Conservation (phyloP, 2,329 filamentous ascomycete species). For the Juglanconis oblonga region DNA sequence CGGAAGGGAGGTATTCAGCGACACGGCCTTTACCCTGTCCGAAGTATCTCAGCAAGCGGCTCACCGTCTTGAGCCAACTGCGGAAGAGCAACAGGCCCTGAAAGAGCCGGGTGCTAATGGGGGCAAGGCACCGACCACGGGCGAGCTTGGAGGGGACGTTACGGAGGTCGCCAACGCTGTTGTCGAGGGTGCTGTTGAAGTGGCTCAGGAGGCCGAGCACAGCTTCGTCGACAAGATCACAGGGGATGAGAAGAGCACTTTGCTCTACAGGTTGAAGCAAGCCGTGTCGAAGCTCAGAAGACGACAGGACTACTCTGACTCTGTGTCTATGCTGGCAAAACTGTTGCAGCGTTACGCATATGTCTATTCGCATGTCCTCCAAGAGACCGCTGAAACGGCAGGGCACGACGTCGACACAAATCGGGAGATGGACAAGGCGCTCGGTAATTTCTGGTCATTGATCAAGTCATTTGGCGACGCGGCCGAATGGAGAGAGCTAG, state of each 20-base stretch:
- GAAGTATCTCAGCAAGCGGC: constrained; percentile 72
- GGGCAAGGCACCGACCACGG: constrained; percentile 48
- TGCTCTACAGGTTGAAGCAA: constrained; percentile 73
- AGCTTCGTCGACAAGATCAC: constrained; percentile 73
- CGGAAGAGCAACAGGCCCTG: constrained; percentile 54
- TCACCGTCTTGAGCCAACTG: constrained; percentile 67
- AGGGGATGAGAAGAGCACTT: constrained; percentile 68
- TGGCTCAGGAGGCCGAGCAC: constrained; percentile 57
- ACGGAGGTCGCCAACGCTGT: constrained; percentile 53
- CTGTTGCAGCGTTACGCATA: constrained; percentile 76
- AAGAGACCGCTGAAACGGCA: constrained; percentile 63
- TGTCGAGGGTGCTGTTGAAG: constrained; percentile 50
- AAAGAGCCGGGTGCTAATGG: constrained; percentile 49
- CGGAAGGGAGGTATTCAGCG: constrained; percentile 79
- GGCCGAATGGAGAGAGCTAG: constrained; percentile 72
- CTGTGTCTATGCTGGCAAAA: constrained; percentile 73
- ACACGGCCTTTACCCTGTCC: constrained; percentile 78
- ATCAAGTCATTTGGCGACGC: constrained; percentile 75
- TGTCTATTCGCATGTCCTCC: constrained; percentile 71
- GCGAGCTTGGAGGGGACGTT: constrained; percentile 61
- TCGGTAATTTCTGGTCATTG: constrained; percentile 78
- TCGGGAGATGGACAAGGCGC: constrained; percentile 68
- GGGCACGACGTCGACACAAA: constrained; percentile 73
- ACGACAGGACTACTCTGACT: constrained; percentile 79
- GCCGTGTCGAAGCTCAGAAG: constrained; percentile 71